phyloP scores from a whole-genome alignment of 352 stramenopile genomes.

The Globisporangium recalcitrans region DNA sequence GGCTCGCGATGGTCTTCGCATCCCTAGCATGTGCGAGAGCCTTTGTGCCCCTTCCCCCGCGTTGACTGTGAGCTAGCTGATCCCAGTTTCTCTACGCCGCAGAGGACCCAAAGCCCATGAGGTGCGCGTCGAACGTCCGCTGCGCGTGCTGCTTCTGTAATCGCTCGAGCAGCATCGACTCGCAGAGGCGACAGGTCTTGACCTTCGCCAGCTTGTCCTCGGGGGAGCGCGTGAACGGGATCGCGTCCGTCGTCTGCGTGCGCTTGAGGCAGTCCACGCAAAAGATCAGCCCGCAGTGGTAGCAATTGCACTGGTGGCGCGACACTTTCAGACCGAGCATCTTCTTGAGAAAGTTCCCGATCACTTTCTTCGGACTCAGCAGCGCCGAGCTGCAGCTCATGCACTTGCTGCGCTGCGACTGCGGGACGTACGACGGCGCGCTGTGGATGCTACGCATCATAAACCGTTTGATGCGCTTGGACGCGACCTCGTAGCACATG shows the following conservation, averaged over 20 bases:
- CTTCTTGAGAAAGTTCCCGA: slow-evolving; percentile 58
- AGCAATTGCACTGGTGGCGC: slow-evolving; percentile 68
- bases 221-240: slow-evolving; percentile 53
- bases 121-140: slow-evolving; percentile 51
- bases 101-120: slow-evolving; percentile 36
- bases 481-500: slow-evolving; percentile 77
- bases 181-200: slow-evolving; percentile 62
- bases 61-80: background rate
- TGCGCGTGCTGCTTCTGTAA: slow-evolving; percentile 47
- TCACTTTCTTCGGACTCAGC: slow-evolving; percentile 35
- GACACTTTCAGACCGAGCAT: slow-evolving; percentile 38
- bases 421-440: slow-evolving; percentile 39
- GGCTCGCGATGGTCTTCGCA: background rate
- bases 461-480: slow-evolving; percentile 51
- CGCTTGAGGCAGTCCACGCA: slow-evolving; percentile 53
- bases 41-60: background rate
- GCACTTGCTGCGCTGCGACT: slow-evolving; percentile 56
- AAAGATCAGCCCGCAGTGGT: slow-evolving; percentile 78
- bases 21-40: slow-evolving; percentile 4
- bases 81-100: slow-evolving; percentile 1
- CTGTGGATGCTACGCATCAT: slow-evolving; percentile 64
- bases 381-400: slow-evolving; percentile 66
- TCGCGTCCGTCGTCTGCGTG: slow-evolving; percentile 40
- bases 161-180: slow-evolving; percentile 52
- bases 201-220: slow-evolving; percentile 47